Conservation (phyloP, 1,284 basidiomycete genomes). For the Heterobasidion parviporum region DNA sequence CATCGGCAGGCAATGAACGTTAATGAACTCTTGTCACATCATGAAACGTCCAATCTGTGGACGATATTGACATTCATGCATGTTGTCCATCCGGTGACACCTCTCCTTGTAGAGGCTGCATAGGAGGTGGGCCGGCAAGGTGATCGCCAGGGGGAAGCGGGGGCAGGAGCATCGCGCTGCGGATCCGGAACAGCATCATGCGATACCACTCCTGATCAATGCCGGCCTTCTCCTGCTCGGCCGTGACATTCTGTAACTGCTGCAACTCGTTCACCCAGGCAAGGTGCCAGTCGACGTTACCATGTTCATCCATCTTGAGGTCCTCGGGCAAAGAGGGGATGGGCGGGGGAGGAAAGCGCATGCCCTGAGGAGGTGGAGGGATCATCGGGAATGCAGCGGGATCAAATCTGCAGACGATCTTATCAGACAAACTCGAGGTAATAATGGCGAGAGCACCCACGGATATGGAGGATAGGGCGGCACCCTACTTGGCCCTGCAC, state of each 20-base stretch:
- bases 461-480: slow-evolving; percentile 47
- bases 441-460: neutral
- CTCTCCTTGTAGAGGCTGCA: slow-evolving; percentile 5
- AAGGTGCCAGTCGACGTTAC: slow-evolving; percentile 69
- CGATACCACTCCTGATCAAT: slow-evolving; percentile 75
- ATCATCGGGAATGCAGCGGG: slow-evolving; percentile 55
- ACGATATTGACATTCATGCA: no score
- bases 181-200: slow-evolving; percentile 70
- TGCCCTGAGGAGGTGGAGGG: slow-evolving; percentile 37
- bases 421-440: neutral
- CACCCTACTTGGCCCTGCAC: slow-evolving; percentile 48
- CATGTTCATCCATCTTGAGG: slow-evolving; percentile 66
- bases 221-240: slow-evolving; percentile 71
- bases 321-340: slow-evolving; percentile 52
- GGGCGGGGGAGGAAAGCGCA: slow-evolving; percentile 54
- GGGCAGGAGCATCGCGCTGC: slow-evolving; percentile 59
- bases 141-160: slow-evolving; percentile 20
- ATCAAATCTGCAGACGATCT: slow-evolving; percentile 40
- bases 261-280: slow-evolving; percentile 73
- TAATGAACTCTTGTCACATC: neutral
- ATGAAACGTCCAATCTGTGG: neutral
- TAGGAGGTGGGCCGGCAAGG: slow-evolving; percentile 8
- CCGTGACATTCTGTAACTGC: slow-evolving; percentile 61
- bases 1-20: neutral
- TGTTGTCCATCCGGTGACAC: slow-evolving; percentile 6